Evolutionary conservation across 2,329 filamentous ascomycete species (phyloP).

Genomic region (Xylariaceae sp.): DNA sequence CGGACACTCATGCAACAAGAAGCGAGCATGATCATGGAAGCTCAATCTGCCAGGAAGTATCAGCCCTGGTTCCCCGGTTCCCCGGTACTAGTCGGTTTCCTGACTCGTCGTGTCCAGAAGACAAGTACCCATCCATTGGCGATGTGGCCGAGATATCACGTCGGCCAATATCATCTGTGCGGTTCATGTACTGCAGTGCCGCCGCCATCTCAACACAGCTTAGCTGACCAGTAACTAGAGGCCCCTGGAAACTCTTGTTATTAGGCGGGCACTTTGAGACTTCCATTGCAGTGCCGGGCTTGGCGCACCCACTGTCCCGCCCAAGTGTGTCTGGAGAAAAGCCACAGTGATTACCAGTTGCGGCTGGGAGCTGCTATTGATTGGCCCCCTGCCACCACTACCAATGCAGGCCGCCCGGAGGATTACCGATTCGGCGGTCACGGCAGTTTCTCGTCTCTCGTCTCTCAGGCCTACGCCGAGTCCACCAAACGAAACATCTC

Average conservation of each 20-base stretch:
- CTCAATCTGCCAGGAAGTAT: conserved; percentile 4
- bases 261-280: too few relatives aligned
- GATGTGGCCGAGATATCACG: neutral
- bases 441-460: neutral
- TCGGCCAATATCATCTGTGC: conserved; percentile 3
- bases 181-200: neutral
- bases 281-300: too few relatives aligned
- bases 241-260: too few relatives aligned
- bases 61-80: conserved; percentile 7
- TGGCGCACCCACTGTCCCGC: too few relatives aligned
- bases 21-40: neutral
- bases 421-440: neutral
- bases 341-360: too few relatives aligned
- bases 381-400: neutral
- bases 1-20: neutral
- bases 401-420: neutral
- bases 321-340: too few relatives aligned
- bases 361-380: too few relatives aligned
- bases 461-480: too few relatives aligned
- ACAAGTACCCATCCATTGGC: conserved; percentile 1
- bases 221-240: neutral
- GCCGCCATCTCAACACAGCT: conserved; percentile 12
- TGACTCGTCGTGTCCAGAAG: too few relatives aligned
- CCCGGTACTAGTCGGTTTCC: too few relatives aligned
- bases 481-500: too few relatives aligned